Evolutionary conservation across 2,329 filamentous ascomycete species (phyloP), one percentile per base, ranked within the genome.

Genomic region (Colletotrichum tofieldiae): DNA sequence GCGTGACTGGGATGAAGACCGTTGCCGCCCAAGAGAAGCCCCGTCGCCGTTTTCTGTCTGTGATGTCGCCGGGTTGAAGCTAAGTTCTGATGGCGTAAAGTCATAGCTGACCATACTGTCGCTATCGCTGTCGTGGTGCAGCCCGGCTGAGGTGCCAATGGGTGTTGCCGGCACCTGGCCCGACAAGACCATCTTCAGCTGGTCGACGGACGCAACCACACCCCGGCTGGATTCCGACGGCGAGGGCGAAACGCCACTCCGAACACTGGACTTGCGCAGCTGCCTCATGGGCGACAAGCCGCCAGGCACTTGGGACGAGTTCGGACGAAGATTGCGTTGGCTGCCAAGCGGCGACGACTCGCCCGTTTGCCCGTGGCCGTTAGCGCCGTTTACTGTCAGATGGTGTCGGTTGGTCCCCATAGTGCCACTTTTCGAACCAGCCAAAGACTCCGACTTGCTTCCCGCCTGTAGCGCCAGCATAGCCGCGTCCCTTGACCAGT

Each of bases 401-500:
- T 89, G 88, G 74, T 88, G 88, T 59, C 83, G 85, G 76, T 78
- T 84, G 16, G 87, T 88, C 23, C 80, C 86, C 65, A 85, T 87
- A 14, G 90, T 93, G 52, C 89, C 92, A 1, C 89, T 87, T 74
- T 90, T 91, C 3, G 94, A 97, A 29, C 94, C 94, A 65, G 86
- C 93, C 66, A 97, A 84, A 5, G 94, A 97, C 16, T 90, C 89
- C 0, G 93, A 90, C 76, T 92, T 93, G 76, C 91, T 91, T 61
- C 87, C 89, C 67, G 93, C 90, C 71, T 93, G 90, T 60, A 94
- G 87, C 47, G 89, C 86, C 14, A 91, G 89, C 64, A 96, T 84
- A 41, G 93, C 93, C 18, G 86, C 83, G 29, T 97, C 95, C 78
- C 92, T 91, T 49, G 91, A 93, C 96, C 96, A 98, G 59, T 93